phyloP scores from a whole-genome alignment of 345 rosid genomes.

The Brassica cretica region DNA sequence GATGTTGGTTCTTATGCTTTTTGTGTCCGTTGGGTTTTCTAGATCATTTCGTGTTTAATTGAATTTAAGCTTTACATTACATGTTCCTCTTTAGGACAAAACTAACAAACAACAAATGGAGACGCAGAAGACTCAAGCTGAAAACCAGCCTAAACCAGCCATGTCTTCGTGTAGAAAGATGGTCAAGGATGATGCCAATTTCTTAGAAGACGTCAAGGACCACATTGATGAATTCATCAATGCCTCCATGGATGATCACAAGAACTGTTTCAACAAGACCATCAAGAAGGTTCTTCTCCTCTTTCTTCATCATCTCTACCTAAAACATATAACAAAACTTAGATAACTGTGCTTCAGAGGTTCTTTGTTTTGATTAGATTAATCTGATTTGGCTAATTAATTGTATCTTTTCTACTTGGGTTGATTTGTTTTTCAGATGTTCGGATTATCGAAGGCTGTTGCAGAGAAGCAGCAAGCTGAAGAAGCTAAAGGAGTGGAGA shows the following conservation, averaged over 20 bases:
- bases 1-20: background rate
- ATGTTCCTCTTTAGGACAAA: background rate
- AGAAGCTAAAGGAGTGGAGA: constrained; percentile 60
- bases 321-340: background rate
- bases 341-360: background rate
- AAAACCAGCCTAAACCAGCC: constrained; percentile 40
- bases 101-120: constrained; percentile 39
- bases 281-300: constrained; percentile 56
- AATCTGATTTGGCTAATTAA: background rate
- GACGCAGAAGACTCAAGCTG: constrained; percentile 38
- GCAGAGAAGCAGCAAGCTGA: constrained; percentile 61
- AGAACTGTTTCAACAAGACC: constrained; percentile 77
- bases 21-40: background rate
- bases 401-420: background rate
- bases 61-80: background rate
- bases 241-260: constrained; percentile 91
- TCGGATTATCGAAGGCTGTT: constrained; percentile 75
- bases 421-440: constrained; percentile 54
- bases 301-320: background rate
- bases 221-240: constrained; percentile 83
- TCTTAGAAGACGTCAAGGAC: constrained; percentile 78
- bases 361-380: background rate
- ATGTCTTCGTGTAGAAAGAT: constrained; percentile 66
- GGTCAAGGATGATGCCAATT: constrained; percentile 64
- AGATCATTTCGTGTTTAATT: background rate